Conservation (phyloP, 495 filamentous ascomycete species). For the Annulohypoxylon bovei region DNA sequence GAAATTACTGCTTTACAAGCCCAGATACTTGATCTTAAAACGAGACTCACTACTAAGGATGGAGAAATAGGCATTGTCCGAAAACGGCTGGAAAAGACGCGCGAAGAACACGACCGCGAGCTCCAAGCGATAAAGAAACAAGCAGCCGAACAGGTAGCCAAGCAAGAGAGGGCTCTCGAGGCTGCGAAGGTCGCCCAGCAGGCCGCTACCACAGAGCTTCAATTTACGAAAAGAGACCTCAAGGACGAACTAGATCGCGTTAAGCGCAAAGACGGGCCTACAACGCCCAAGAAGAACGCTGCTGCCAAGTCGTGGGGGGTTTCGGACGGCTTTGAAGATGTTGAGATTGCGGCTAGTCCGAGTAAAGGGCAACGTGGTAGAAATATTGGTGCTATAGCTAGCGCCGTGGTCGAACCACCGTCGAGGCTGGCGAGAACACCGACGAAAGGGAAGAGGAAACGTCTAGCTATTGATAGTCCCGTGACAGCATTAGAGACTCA, state of each 20-base stretch:
- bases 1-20: conserved; percentile 42
- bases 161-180: conserved; percentile 58
- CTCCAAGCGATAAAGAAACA: conserved; percentile 56
- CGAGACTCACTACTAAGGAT: conserved; percentile 55
- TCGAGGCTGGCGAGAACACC: conserved; percentile 50
- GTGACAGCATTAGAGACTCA: conserved; percentile 59
- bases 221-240: conserved; percentile 63
- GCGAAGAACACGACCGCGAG: conserved; percentile 57
- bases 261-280: conserved; percentile 48
- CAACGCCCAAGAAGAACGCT: conserved; percentile 60
- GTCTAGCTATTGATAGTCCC: conserved; percentile 60
- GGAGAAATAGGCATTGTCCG: conserved; percentile 65
- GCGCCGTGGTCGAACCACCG: conserved; percentile 48
- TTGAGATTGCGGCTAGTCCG: conserved; percentile 59
- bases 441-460: conserved; percentile 62
- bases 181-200: conserved; percentile 57
- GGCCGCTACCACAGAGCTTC: conserved; percentile 58
- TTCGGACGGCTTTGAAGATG: conserved; percentile 64
- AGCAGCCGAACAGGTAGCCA: conserved; percentile 56
- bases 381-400: conserved; percentile 47
- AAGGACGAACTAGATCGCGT: conserved; percentile 57
- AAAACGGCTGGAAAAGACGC: conserved; percentile 58
- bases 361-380: conserved; percentile 52
- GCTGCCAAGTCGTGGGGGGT: conserved; percentile 52
- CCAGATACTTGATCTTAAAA: conserved; percentile 51